Evolutionary conservation across 148 eudicot species (phyloP).

Genomic region (Rhododendron griersonianum): DNA sequence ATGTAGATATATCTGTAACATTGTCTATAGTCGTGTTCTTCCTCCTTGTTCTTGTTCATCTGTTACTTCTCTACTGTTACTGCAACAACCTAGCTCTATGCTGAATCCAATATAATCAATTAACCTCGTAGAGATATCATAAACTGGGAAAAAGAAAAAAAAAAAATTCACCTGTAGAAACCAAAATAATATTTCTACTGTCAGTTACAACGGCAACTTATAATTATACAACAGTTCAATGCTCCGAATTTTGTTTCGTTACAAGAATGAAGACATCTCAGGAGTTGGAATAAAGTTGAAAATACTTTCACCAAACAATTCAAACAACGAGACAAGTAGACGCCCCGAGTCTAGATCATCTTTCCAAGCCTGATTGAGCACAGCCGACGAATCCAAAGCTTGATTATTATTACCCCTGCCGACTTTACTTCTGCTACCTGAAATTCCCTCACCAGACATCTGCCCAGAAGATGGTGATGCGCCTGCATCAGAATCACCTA

Average conservation of each 20-base stretch:
- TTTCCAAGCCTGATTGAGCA: conserved; percentile 61
- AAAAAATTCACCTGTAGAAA: no score
- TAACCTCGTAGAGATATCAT: no score
- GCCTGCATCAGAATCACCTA: conserved; percentile 13
- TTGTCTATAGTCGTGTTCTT: no score
- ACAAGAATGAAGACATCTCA: conserved; percentile 57
- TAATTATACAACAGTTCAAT: not conserved
- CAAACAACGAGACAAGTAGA: conserved; percentile 42
- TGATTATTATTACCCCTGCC: conserved; percentile 14
- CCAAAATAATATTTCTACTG: no score
- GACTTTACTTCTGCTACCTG: conserved; percentile 11
- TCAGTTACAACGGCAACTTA: no score
- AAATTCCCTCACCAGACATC: not conserved
- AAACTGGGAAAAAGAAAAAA: no score
- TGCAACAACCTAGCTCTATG: no score
- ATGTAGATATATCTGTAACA: no score
- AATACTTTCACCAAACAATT: conserved; percentile 59
- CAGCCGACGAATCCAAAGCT: conserved; percentile 30
- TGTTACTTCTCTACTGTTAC: no score
- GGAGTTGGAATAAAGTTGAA: conserved; percentile 56
- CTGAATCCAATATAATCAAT: no score
- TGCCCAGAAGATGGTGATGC: conserved; percentile 28
- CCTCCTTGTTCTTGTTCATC: no score
- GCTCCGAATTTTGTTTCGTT: conserved; percentile 13
- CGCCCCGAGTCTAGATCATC: conserved; percentile 64